Base-by-base conservation (phyloP, 139 green algal genomes). In the Diplosphaera chodatii region DNA sequence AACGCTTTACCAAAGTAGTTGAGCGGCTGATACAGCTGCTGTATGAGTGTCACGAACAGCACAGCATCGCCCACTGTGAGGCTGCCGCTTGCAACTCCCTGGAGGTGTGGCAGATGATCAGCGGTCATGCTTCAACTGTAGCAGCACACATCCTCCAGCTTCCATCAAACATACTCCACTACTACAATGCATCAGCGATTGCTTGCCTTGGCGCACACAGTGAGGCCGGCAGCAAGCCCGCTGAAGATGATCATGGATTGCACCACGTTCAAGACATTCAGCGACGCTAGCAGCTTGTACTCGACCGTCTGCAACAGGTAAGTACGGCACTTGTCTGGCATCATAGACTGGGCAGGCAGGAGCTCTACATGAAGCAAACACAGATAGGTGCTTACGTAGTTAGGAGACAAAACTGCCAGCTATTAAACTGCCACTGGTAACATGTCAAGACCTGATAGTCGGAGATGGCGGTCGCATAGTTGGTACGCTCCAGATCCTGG, bases 401-500 rank as follows among this genome's bases (percentile, higher is more conserved):
- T n/a, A n/a, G n/a, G n/a, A n/a, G n/a, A n/a, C n/a, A n/a, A n/a
- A n/a, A n/a, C n/a, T n/a, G n/a, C n/a, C n/a, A n/a, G n/a, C n/a
- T n/a, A n/a, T n/a, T n/a, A n/a, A n/a, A n/a, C n/a, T n/a, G n/a
- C n/a, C n/a, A n/a, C n/a, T n/a, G n/a, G n/a, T n/a, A n/a, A n/a
- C n/a, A n/a, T n/a, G n/a, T n/a, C n/a, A n/a, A n/a, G n/a, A 85
- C 76, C 82, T 96, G 92, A 72, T 94, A 96, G 56, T 85, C 77
- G 20, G 73, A 74, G 30, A 96, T 91, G 68, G 88, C 86, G 27
- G 48, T 62, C 2, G 71, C 76, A 66, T 87, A 94, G n/a, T 82
- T 70, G 2, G 74, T 1, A 1, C 71, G 59, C 82, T 96, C 91
- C 64, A 89, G 77, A 5, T 62, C 31, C 74, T 97, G 90, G 69